Conservation (phyloP, 306 rosid genomes). For the Dicorynia guianensis region DNA sequence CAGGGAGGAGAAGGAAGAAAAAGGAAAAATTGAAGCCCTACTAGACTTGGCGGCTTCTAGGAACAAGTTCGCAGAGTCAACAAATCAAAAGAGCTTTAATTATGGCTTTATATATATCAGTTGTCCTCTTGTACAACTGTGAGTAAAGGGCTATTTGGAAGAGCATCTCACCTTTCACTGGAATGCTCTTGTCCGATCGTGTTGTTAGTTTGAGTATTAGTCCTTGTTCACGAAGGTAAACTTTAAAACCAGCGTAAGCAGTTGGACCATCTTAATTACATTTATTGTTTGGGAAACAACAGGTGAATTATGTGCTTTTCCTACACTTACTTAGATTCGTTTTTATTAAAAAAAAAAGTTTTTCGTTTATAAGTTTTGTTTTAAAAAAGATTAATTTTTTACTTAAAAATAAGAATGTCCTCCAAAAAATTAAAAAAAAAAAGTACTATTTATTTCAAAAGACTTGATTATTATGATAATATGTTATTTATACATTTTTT, state of each 20-base stretch:
- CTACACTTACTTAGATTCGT: too few relatives aligned
- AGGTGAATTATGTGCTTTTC: neutral
- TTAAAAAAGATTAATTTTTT: too few relatives aligned
- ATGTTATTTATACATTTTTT: too few relatives aligned
- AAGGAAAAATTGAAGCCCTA: neutral
- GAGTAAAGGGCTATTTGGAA: neutral
- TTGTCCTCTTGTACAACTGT: neutral
- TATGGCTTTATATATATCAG: neutral
- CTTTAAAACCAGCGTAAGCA: neutral
- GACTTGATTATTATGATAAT: too few relatives aligned
- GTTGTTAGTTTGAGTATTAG: neutral
- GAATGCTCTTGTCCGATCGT: neutral
- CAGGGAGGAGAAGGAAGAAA: neutral
- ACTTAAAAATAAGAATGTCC: too few relatives aligned
- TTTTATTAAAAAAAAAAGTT: too few relatives aligned
- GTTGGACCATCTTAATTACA: conserved; percentile 2
- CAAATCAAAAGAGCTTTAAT: neutral
- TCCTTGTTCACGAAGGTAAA: neutral
- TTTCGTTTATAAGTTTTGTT: too few relatives aligned
- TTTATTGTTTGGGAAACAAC: conserved; percentile 5
- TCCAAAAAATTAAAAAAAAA: too few relatives aligned
- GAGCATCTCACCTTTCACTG: neutral
- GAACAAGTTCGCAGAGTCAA: neutral
- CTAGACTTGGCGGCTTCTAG: neutral
- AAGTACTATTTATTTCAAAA: too few relatives aligned